Evolutionary conservation across 2,329 filamentous ascomycete species (phyloP).

Genomic region (Metarhizium brunneum): DNA sequence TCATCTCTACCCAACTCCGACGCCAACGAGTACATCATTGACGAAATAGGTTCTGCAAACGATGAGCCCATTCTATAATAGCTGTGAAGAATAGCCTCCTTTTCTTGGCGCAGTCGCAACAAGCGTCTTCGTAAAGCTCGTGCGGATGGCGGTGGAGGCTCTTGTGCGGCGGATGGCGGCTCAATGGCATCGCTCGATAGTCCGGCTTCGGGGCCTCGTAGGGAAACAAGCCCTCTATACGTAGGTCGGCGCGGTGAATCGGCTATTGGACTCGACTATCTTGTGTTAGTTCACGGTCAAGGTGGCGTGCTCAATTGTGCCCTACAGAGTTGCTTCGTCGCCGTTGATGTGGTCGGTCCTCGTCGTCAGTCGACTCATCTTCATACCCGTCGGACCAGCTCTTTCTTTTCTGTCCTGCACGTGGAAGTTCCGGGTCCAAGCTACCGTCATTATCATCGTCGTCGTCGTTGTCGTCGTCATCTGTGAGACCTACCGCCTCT

Average conservation of each 20-base stretch:
- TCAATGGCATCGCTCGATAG: constrained; percentile 40
- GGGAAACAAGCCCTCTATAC: constrained; percentile 49
- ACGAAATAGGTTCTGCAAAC: constrained; percentile 90
- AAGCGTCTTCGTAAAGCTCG: constrained; percentile 64
- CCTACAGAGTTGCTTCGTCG: constrained; percentile 81
- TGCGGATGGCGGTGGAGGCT: constrained; percentile 56
- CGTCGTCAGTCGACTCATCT: constrained; percentile 63
- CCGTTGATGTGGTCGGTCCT: constrained; percentile 67
- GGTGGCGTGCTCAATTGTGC: constrained; percentile 3
- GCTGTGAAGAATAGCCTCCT: constrained; percentile 64
- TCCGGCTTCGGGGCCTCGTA: constrained; percentile 37
- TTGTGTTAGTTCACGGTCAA: neutral
- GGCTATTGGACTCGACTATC: constrained; percentile 55
- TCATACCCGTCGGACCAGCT: constrained; percentile 65
- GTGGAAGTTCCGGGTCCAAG: constrained; percentile 24
- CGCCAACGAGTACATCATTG: constrained; percentile 87
- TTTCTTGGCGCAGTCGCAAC: constrained; percentile 63
- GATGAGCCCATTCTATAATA: constrained; percentile 86
- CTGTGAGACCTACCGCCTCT: constrained; percentile 50
- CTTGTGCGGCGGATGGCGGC: constrained; percentile 49
- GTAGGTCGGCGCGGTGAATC: constrained; percentile 52
- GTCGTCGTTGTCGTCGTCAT: constrained; percentile 48
- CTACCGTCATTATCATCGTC: constrained; percentile 48
- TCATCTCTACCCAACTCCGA: constrained; percentile 94
- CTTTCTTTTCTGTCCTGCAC: constrained; percentile 63